Conservation (phyloP, 495 filamentous ascomycete species). For the Talaromyces proteolyticus region DNA sequence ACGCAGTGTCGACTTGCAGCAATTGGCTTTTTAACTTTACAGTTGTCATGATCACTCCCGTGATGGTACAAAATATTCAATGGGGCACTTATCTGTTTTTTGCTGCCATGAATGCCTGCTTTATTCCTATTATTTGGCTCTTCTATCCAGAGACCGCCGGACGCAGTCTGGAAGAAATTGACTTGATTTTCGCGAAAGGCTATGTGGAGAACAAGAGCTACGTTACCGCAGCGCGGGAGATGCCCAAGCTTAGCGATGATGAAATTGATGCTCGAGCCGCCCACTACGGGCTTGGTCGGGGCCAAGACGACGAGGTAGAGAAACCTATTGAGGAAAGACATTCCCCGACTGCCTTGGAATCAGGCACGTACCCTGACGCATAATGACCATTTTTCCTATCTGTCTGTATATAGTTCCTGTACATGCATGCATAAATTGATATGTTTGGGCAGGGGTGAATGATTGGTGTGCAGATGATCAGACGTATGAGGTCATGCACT, state of each 20-base stretch:
- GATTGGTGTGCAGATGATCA: no score
- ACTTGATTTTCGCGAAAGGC: conserved; percentile 42
- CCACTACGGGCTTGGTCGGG: neutral
- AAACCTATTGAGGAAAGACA: neutral
- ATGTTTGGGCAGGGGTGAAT: no score
- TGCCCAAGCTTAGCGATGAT: conserved; percentile 31
- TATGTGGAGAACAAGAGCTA: conserved; percentile 33
- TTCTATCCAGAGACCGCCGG: conserved; percentile 49
- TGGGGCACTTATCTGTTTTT: conserved; percentile 51
- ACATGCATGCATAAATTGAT: no score
- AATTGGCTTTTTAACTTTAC: conserved; percentile 51
- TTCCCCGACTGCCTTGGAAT: neutral
- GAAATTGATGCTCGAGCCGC: conserved; percentile 15
- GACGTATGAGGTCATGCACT: no score
- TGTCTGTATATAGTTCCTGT: no score
- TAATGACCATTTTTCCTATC: no score
- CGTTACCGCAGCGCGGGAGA: conserved; percentile 22
- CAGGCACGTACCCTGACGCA: no score
- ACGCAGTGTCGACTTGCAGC: conserved; percentile 43
- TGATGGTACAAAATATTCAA: conserved; percentile 38
- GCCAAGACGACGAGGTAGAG: neutral
- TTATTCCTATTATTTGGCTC: conserved; percentile 35
- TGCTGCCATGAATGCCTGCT: conserved; percentile 42
- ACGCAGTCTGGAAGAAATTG: conserved; percentile 48
- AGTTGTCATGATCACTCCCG: conserved; percentile 50